Percentiles rank a stretch among this genome's conserved stretches.
Evolutionary conservation across 1,284 basidiomycete genomes (phyloP).

Genomic region (Cryptococcus amylolentus): DNA sequence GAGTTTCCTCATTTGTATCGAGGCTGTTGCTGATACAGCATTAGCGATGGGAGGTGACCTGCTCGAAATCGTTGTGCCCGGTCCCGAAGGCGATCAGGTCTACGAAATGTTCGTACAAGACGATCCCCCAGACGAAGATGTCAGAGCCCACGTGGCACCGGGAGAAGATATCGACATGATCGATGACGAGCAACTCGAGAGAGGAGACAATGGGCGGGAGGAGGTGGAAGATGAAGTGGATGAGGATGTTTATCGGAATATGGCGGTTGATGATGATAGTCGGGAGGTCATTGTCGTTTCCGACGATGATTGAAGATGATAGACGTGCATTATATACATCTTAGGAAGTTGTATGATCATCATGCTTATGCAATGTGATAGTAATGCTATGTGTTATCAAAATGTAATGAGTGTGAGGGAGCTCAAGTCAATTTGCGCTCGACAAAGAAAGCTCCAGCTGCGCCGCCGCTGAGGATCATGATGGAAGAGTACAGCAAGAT

Average conservation of each 20-base stretch:
- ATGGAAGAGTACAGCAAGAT: no score
- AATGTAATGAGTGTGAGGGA: no score
- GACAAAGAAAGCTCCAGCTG: no score
- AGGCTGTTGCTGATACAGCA: not conserved
- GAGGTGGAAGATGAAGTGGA: conserved; percentile 8
- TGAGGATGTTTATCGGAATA: conserved; percentile 11
- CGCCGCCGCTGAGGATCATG: no score
- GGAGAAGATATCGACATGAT: conserved; percentile 14
- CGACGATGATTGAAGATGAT: no score
- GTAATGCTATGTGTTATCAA: no score
- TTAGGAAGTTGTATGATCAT: no score
- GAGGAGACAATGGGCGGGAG: conserved; percentile 11
- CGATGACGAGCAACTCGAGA: not conserved
- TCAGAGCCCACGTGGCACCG: conserved; percentile 12
- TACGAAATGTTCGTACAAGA: conserved; percentile 60
- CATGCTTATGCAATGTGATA: no score
- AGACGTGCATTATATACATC: no score
- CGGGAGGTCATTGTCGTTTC: not conserved
- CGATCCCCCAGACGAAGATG: conserved; percentile 21
- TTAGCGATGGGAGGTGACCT: conserved; percentile 65
- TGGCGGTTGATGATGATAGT: not conserved
- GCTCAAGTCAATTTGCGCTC: no score
- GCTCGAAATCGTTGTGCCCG: conserved; percentile 68
- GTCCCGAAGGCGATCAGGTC: conserved; percentile 63
- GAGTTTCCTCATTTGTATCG: conserved; percentile 6